A percentile compares a stretch with the other conserved stretches of the same genome.
Conservation (phyloP, 1,284 basidiomycete genomes). For the Ustilago loliicola region DNA sequence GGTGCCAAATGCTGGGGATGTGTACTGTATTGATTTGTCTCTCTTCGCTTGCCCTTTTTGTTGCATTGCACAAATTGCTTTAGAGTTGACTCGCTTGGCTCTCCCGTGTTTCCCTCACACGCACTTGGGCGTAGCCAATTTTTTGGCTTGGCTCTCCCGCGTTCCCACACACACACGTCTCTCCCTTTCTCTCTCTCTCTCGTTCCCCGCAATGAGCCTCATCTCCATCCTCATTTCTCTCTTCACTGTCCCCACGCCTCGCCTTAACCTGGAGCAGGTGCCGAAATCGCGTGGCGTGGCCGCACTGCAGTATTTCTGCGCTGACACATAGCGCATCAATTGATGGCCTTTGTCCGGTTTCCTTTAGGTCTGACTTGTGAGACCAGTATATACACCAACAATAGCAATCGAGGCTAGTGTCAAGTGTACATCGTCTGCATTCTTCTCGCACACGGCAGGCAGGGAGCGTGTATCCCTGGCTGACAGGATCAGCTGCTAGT, state of each 20-base stretch:
- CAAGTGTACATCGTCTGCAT: too few relatives aligned
- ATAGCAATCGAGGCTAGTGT: too few relatives aligned
- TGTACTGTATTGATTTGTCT: too few relatives aligned
- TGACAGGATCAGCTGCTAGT: background rate
- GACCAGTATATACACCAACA: background rate
- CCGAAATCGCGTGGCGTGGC: constrained; percentile 6
- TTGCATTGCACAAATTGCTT: background rate
- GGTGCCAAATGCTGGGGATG: background rate
- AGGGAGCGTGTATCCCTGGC: too few relatives aligned
- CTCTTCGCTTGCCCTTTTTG: background rate
- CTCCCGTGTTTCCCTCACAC: constrained; percentile 3
- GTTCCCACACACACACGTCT: too few relatives aligned
- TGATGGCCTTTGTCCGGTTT: too few relatives aligned
- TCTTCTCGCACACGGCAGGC: too few relatives aligned
- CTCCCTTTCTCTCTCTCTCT: too few relatives aligned
- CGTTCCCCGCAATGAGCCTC: too few relatives aligned
- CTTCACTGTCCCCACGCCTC: background rate
- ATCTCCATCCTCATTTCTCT: background rate
- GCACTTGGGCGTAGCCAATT: background rate
- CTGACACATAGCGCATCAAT: too few relatives aligned
- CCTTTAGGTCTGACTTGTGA: background rate
- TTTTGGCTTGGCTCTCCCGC: constrained; percentile 3
- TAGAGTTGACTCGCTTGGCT: constrained; percentile 18
- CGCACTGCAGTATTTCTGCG: background rate
- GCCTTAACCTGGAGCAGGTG: background rate